Base-by-base conservation (phyloP, 371 early-diverging fungal genomes). In the Mucor plumbeus region DNA sequence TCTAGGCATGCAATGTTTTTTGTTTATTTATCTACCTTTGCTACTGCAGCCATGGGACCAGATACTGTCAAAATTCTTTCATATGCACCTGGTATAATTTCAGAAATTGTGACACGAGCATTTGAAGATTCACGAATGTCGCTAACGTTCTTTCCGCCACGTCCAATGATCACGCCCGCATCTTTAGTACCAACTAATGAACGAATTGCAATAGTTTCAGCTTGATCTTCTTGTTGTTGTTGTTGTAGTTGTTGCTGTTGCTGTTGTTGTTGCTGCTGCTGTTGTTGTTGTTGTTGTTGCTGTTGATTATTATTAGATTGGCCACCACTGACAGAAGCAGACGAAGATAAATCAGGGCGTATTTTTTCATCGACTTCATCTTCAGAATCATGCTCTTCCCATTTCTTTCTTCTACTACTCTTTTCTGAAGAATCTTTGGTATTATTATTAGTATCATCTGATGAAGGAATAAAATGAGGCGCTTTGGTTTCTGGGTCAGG, bases 91-190 rank as follows among this genome's bases (percentile, higher is more conserved):
- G 80, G 90, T 0, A 93, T 80, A 58, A 91, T 90, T 57, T 94
- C 93, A 15, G 93, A 91, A 35, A 95, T 89, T 21, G 85, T 89
- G 31, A 94, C 90, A 26, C 88, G 85, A n/a, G 92, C 94, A 15
- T 88, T 85, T 33, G 92, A 91, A 36, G 69, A 61, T 58, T 92
- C 91, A 40, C 94, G 87, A 61, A 94, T 91, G 53, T 93, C 92
- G 44, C 86, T 87, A 6, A 94, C 90, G 69, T 93, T 92, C 61
- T 88, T 87, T 48, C 95, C 95, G 26, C 83, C 86, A 64, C 91
- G 90, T 13, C 95, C 95, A 74, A 95, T 94, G 64, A 94, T 87
- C 10, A 95, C 85, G 63, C 89, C 94, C 15, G 94, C 94, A 72
- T 94, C 95, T 71, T 91, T 91, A 53, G 92, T 90, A 39, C 89